phyloP scores from a whole-genome alignment of 2,329 filamentous ascomycete genomes.

The Grosmannia serpens region DNA sequence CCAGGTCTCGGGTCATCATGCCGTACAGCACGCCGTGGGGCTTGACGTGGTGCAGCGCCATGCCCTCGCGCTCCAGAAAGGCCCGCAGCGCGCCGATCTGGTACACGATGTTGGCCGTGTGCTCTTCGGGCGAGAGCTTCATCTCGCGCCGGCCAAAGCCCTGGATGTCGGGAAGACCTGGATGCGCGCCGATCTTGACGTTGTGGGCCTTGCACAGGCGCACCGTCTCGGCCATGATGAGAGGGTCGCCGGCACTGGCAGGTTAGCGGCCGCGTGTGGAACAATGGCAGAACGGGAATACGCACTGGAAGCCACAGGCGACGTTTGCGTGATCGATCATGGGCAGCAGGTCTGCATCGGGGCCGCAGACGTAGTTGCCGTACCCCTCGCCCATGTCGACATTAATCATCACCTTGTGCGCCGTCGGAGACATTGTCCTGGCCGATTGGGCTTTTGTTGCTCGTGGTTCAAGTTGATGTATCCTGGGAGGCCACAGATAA shows the following conservation, averaged over 20 bases:
- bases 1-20: conserved; percentile 20
- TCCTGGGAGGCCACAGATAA: too few species aligned
- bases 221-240: conserved; percentile 1
- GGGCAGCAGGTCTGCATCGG: conserved; percentile 46
- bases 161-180: not conserved
- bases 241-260: not conserved
- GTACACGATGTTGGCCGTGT: not conserved
- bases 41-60: not conserved
- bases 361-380: conserved; percentile 26
- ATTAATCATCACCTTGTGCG: conserved; percentile 21
- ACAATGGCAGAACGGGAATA: not conserved
- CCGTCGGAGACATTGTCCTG: not conserved
- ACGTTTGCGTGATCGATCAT: conserved; percentile 50
- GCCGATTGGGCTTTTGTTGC: too few species aligned
- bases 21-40: conserved; percentile 25
- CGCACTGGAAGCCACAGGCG: conserved; percentile 42
- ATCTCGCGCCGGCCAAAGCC: conserved; percentile 1
- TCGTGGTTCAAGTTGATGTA: too few species aligned
- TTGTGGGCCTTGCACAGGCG: conserved; percentile 11
- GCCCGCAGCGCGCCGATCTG: conserved; percentile 1
- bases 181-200: conserved; percentile 49
- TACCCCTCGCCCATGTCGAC: conserved; percentile 35
- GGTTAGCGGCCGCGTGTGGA: too few species aligned
- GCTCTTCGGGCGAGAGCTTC: not conserved
- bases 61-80: not conserved